A percentile compares a stretch with the other conserved stretches of the same genome.
These are phyloP conservation scores for Barnettozyma populi DNA, from an alignment of 805 yeast species.

Conservation along the genomic window DNA sequence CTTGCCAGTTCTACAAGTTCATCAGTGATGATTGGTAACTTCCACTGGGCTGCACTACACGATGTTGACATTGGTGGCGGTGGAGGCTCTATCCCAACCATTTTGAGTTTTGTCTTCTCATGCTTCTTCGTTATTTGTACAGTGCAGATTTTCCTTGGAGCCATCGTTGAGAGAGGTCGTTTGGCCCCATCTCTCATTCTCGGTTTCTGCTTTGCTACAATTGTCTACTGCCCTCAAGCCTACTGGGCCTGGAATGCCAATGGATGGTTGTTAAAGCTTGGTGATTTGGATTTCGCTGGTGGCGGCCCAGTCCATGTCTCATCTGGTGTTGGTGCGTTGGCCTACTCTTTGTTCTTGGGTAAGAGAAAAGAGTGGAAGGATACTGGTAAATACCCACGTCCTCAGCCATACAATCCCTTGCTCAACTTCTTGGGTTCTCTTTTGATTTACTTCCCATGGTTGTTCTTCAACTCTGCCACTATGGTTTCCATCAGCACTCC, in stretches of 20 bases:
- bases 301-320: constrained; percentile 97
- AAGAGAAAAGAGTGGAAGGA: constrained; percentile 50
- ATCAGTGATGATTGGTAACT: constrained; percentile 68
- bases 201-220: constrained; percentile 78
- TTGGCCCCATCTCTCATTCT: constrained; percentile 77
- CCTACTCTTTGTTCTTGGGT: constrained; percentile 71
- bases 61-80: constrained; percentile 36
- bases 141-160: constrained; percentile 83
- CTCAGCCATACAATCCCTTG: constrained; percentile 88
- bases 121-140: constrained; percentile 89
- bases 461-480: constrained; percentile 90
- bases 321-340: constrained; percentile 88
- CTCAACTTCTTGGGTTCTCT: constrained; percentile 84
- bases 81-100: constrained; percentile 45
- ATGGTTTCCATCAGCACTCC: constrained; percentile 69
- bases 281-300: constrained; percentile 97
- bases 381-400: constrained; percentile 48
- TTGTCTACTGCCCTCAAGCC: constrained; percentile 89
- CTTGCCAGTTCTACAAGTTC: constrained; percentile 77
- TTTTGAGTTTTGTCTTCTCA: constrained; percentile 68
- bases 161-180: constrained; percentile 89
- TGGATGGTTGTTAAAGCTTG: constrained; percentile 91
- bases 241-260: constrained; percentile 93
- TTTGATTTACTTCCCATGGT: constrained; percentile 93
- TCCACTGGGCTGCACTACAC: constrained; percentile 72